phyloP scores from a whole-genome alignment of 1,284 basidiomycete species.

The Filobasidium uniguttulatum region DNA sequence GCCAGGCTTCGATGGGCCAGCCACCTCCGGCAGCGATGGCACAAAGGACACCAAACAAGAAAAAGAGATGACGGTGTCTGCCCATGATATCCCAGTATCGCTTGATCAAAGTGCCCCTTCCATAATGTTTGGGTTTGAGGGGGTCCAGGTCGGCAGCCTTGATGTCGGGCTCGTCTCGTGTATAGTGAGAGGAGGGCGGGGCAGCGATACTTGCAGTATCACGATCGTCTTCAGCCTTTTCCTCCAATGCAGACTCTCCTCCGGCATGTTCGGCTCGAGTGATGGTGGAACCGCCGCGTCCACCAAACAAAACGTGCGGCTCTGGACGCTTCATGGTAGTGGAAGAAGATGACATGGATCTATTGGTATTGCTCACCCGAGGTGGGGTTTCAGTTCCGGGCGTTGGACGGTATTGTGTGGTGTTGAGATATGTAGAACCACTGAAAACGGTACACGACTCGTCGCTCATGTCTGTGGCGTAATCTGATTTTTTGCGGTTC shows the following conservation, averaged over 20 bases:
- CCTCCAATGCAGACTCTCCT: too few species aligned
- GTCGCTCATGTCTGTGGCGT: too few species aligned
- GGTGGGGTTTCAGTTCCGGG: not conserved
- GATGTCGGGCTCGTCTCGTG: too few species aligned
- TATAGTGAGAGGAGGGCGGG: too few species aligned
- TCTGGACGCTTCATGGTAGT: not conserved
- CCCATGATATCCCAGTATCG: not conserved
- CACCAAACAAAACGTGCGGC: not conserved
- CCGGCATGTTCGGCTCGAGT: too few species aligned
- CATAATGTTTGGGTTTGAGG: not conserved
- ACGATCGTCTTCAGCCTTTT: too few species aligned
- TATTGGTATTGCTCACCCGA: not conserved
- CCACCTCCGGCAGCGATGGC: conserved; percentile 24
- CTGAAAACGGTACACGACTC: not conserved
- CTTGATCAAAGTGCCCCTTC: not conserved
- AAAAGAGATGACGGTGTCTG: conserved; percentile 1
- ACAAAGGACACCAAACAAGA: conserved; percentile 15
- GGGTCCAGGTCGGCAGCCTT: not conserved
- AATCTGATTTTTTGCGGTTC: not conserved
- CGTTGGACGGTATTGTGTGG: too few species aligned
- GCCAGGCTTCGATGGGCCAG: conserved; percentile 33
- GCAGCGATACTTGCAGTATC: too few species aligned
- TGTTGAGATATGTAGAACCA: not conserved
- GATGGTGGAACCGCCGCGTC: too few species aligned
- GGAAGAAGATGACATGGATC: too few species aligned